Base-by-base conservation (phyloP, 164 flowering plant species). In the Chimonanthus salicifolius region DNA sequence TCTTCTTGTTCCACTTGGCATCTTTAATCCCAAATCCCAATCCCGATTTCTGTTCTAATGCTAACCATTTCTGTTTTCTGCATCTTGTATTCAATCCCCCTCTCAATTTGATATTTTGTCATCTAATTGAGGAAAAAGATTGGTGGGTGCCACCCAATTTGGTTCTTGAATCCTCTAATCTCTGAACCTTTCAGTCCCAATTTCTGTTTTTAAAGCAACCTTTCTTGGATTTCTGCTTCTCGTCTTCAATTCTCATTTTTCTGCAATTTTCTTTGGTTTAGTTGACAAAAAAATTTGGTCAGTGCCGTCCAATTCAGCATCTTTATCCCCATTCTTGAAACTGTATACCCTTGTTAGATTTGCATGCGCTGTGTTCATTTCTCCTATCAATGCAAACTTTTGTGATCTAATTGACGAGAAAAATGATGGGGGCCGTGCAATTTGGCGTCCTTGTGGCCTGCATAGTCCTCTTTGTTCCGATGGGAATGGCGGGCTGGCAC, bases 401-500 rank as follows among this genome's bases (percentile, higher is more conserved):
- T 4, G 33, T 9, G 49, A 16, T 68, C 70, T 68, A 33, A n/a
- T 6, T 2, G 47, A 16, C 45, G 20, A 8, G 33, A 45, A 47
- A 74, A 44, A 81, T 77, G 81, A 58, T 81, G 48, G 80, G 80
- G 11, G 78, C 80, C 66, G 79, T 90, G 58, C 94, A 88, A 58
- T 78, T 88, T 11, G 99, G 97, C 8, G 66, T 87, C 16, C 68
- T 89, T 76, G 97, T 92, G 16, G 97, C 97, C 7, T 88, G 89
- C 68, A 58, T 91, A 5, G 97, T 92, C 47, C 78, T 94, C n/a
- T 86, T 94, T 46, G 93, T 94, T 4, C 99, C 97, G 11, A 91
- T 94, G 95, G 92, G 82, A 0, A 84, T 95, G 89, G 99, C 97
- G 0, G 99, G 99, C 0, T 95, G 88, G 90, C 98, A 92, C 73